Evolutionary conservation across 371 early-diverging fungal genomes (phyloP), one percentile per base, ranked within the genome.

Genomic region (Entomophthora muscae): DNA sequence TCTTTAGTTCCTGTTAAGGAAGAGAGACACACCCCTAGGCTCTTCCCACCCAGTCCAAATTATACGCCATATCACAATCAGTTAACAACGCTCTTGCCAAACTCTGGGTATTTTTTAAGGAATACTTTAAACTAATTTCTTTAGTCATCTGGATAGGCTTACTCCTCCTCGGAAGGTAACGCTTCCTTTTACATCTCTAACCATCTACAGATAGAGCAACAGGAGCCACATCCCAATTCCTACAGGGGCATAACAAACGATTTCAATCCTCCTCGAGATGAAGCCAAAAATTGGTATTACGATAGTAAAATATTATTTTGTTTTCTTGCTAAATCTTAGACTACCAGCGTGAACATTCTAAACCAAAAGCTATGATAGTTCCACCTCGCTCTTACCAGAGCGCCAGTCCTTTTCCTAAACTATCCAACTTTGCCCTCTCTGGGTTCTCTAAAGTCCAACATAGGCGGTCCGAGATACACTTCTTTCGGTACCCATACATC

Each of bases 401-500:
- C 42, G 42, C 42, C 17, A 5, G 10, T 17, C 5, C 10, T 17
- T 42, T 42, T 17, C 42, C 42, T 17, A 42, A 42, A 17, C 42
- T 17, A 42, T 10, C 42, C 10, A 42, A 42, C 42, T 42, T 42
- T 42, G 42, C 42, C 42, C 42, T 17, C 17, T 42, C 42, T 17
- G 42, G 42, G 17, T 42, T 10, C 42, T 17, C 58, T 31, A 26
- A 31, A 21, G 29, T 57, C 12, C 58, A 57, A 3, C 58, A 57
- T 21, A 32, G 42, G 30, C 64, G 66, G 22, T 71, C 76, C 7
- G 66, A 71, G 0, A 72, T 71, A 65, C 67, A 74, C 1, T 69
- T 69, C 23, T 76, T 75, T 31, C 66, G 69, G 28, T 68, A 71
- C 12, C 63, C 66, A 28, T 78, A 71, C 54, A 22, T 72, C 0